Conservation (phyloP, 2,329 filamentous ascomycete species). For the Cladosporium cucumerinum region DNA sequence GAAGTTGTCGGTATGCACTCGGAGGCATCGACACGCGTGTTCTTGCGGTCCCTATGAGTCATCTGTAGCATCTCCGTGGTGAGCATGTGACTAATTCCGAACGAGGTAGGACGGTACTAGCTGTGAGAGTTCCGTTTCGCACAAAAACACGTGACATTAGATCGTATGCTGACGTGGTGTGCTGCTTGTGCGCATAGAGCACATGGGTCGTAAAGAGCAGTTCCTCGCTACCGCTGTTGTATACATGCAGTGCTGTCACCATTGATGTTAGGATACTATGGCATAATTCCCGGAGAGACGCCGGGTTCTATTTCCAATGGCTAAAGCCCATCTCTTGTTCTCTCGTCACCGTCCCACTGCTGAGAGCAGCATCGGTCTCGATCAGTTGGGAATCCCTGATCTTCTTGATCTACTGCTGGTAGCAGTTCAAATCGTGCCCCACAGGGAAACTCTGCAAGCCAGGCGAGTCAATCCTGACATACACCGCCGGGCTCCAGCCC, state of each 20-base stretch:
- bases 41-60: too few species aligned
- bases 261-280: not conserved
- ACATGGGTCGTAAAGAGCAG: not conserved
- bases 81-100: too few species aligned
- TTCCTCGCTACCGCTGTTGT: not conserved
- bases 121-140: too few species aligned
- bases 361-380: too few species aligned
- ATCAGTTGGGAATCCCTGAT: too few species aligned
- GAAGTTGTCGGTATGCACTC: too few species aligned
- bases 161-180: not conserved
- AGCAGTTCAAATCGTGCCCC: constrained; percentile 18
- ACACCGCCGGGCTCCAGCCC: constrained; percentile 57
- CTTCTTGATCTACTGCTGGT: constrained; percentile 17
- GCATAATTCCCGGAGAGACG: not conserved
- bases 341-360: too few species aligned
- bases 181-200: not conserved
- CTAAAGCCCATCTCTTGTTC: too few species aligned
- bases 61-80: too few species aligned
- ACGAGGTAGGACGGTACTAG: too few species aligned
- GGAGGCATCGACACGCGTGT: too few species aligned
- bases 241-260: constrained; percentile 2
- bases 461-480: constrained; percentile 56
- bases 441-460: constrained; percentile 46
- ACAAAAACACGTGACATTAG: too few species aligned
- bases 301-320: not conserved